Evolutionary conservation across 2,329 filamentous ascomycete genomes (phyloP).

Genomic region (Aureobasidium sp.): DNA sequence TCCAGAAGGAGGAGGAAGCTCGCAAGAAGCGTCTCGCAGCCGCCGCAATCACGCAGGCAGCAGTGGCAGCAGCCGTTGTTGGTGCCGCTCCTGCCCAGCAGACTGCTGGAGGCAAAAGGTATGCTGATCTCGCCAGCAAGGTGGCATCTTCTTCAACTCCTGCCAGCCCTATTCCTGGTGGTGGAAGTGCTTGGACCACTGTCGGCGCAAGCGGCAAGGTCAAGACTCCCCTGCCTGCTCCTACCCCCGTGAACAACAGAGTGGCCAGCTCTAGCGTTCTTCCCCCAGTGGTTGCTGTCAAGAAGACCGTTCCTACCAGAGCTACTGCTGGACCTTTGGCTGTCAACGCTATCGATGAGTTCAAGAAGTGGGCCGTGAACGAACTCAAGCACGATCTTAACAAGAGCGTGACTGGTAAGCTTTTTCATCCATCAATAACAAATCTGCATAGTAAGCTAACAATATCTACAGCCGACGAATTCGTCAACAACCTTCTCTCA

Average conservation of each 20-base stretch:
- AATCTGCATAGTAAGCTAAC: too few relatives aligned
- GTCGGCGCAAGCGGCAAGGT: conserved; percentile 90
- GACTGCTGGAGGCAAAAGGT: conserved; percentile 64
- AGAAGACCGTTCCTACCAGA: conserved; percentile 34
- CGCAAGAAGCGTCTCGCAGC: conserved; percentile 68
- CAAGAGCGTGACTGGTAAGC: conserved; percentile 50
- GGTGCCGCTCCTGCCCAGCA: conserved; percentile 33
- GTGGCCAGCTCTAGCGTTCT: conserved; percentile 38
- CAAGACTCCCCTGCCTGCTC: conserved; percentile 59
- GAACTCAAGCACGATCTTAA: conserved; percentile 69
- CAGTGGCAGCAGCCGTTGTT: conserved; percentile 25
- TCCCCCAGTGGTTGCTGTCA: conserved; percentile 20
- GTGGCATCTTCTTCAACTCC: conserved; percentile 36
- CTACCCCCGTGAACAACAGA: conserved; percentile 37
- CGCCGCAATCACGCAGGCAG: conserved; percentile 38
- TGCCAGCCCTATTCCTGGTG: conserved; percentile 28
- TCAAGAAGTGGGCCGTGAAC: conserved; percentile 82
- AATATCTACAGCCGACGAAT: conserved; percentile 57
- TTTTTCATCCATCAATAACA: too few relatives aligned
- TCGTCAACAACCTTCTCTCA: conserved; percentile 65
- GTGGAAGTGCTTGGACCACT: conserved; percentile 76
- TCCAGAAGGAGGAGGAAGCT: conserved; percentile 90
- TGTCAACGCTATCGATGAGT: conserved; percentile 74
- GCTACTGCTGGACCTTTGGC: conserved; percentile 44
- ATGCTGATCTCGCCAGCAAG: conserved; percentile 90